These are phyloP conservation scores for Artemisia annua DNA, from an alignment of 129 eudicot species.

Conservation along the genomic window DNA sequence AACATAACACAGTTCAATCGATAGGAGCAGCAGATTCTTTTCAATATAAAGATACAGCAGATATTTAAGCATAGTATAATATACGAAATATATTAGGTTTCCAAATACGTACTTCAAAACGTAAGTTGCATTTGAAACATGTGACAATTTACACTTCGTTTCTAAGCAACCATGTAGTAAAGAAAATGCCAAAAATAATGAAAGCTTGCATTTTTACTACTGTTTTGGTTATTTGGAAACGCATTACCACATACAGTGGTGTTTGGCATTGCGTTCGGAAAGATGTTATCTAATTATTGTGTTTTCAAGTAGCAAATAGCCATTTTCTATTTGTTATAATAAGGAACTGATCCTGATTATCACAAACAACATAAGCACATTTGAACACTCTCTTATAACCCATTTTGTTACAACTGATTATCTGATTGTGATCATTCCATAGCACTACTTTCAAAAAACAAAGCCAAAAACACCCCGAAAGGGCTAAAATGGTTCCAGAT, in stretches of 20 bases:
- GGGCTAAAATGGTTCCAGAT: constrained; percentile 5
- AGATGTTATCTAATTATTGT: too few relatives aligned
- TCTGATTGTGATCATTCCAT: too few relatives aligned
- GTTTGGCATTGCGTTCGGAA: too few relatives aligned
- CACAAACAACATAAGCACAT: too few relatives aligned
- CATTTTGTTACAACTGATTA: too few relatives aligned
- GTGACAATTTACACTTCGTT: not conserved
- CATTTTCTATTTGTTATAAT: too few relatives aligned
- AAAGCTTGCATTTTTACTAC: constrained; percentile 6
- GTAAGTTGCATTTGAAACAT: constrained; percentile 4
- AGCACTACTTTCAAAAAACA: too few relatives aligned
- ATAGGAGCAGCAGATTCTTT: constrained; percentile 17
- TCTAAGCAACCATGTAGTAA: not conserved
- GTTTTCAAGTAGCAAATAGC: too few relatives aligned
- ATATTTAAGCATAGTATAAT: not conserved
- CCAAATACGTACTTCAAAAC: not conserved
- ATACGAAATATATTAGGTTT: not conserved
- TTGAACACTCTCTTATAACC: too few relatives aligned
- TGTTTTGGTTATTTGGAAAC: not conserved
- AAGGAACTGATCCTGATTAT: too few relatives aligned
- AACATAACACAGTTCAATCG: constrained; percentile 13
- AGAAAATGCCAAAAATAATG: not conserved
- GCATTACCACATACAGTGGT: not conserved
- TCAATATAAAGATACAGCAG: not conserved
- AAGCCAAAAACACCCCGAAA: too few relatives aligned